These are phyloP conservation scores for Odontarrhena argentea DNA, from an alignment of 345 rosid genomes.

Conservation along the genomic window DNA sequence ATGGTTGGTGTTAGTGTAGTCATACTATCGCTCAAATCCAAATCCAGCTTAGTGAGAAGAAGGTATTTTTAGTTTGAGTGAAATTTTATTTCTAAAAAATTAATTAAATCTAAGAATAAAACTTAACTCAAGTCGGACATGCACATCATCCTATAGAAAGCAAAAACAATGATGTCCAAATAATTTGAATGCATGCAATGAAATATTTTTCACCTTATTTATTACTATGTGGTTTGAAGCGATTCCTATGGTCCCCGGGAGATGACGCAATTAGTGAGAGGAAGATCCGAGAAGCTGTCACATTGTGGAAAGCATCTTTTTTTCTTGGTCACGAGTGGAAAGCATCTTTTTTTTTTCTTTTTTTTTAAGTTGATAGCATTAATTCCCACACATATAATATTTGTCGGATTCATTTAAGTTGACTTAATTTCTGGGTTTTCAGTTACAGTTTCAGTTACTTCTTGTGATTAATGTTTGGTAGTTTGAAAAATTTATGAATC, in stretches of 20 bases:
- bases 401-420: conserved; percentile 20
- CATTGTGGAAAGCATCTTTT: not conserved
- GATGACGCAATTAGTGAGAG: not conserved
- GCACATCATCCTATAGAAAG: too few species aligned
- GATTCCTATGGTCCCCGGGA: not conserved
- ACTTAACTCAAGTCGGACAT: too few species aligned
- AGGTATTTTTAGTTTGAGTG: too few species aligned
- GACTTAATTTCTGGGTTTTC: conserved; percentile 6
- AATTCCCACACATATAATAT: not conserved
- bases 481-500: not conserved
- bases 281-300: not conserved
- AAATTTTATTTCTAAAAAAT: too few species aligned
- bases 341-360: not conserved
- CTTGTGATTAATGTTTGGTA: not conserved
- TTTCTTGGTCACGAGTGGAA: not conserved
- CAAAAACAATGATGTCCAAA: too few species aligned
- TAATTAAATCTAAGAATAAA: too few species aligned
- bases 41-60: too few species aligned
- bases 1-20: too few species aligned
- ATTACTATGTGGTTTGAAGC: not conserved
- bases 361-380: not conserved
- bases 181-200: too few species aligned
- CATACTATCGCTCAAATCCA: too few species aligned
- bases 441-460: not conserved
- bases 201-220: too few species aligned